Base-by-base conservation (phyloP, 1,284 basidiomycete genomes). In the Leucocoprinus gongylophorus region DNA sequence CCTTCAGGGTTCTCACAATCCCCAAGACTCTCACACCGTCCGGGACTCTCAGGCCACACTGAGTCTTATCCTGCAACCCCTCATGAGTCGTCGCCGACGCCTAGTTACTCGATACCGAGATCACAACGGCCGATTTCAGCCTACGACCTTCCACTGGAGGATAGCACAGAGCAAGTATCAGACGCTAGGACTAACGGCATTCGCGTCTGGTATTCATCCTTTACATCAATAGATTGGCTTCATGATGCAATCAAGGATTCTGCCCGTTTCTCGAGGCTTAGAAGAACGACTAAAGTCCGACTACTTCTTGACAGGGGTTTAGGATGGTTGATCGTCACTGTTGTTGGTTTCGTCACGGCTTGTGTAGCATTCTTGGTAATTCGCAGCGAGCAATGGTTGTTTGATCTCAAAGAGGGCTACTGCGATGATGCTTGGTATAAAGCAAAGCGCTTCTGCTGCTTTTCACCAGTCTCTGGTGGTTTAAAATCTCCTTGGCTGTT, bases 171-270 rank as follows among this genome's bases (percentile, higher is more conserved):
- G 20, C 65, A 72, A 17, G 80, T 79, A 44, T 69, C 79, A 20
- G 83, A 85, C 58, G 76, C 83, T 41, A 79, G 79, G 59, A 82
- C 83, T 39, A 95, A 95, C 58, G 92, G 92, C 29, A 83, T 90
- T 46, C 85, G 92, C 33, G 90, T 95, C 28, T 95, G 92, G 92
- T 95, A 94, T 67, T 85, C 88, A 35, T 91, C 83, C 9, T 92
- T 85, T 69, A 81, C 83, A 1, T 85, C 84, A 37, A 83, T 91
- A 54, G 92, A 95, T 66, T 95, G 92, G 92, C 73, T 95, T 46
- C 92, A 95, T 62, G 92, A 95, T 69, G 80, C 88, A 32, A 93
- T 95, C 73, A 93, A 95, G 66, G 91, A 94, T 61, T 90, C 90
- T 0, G 79, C 81, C 1, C 85, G 92, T 20, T 83, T 88, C 54